Evolutionary conservation across 2,329 filamentous ascomycete species (phyloP), one percentile per base, ranked within the genome.

Genomic region (Sporothrix brunneoviolacea): DNA sequence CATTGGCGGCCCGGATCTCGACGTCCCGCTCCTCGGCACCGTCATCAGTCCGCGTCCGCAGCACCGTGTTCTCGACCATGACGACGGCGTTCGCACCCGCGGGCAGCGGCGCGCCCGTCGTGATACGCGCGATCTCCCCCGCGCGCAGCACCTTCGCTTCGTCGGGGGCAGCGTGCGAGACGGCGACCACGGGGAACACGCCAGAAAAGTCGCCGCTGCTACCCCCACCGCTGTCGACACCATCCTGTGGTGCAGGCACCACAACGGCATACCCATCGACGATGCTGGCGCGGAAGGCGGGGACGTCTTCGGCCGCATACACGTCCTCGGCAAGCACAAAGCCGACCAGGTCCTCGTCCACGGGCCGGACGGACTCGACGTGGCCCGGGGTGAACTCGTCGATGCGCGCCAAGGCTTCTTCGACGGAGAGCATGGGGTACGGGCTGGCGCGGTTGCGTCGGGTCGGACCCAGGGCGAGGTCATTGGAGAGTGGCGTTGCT

Each of bases 221-320:
- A 16, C 10, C 22, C 3, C 22, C 40, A 8, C 35, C 12, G 2
- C 18, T 16, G 2, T 5, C 10, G 12, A 12, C 10, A 10, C 15
- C 27, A 2, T 28, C 12, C 19, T 5, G 22, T 9, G 16, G 6
- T 28, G 21, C 8, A 48, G 77, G 76, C 6, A 81, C 84, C 33
- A 91, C 82, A 0, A 95, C 79, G 3, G 93, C 93, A 62, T 98
- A 98, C 1, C 93, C 93, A 65, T 98, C 93, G 1, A 98, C 93
- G 36, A 96, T 97, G 63, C 91, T 97, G 16, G 93, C 93, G 52
- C 90, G 77, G 68, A 95, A 98, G 0, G 91, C 93, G 0, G 93
- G 93, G 0, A 98, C 93, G 8, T 85, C 81, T 64, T 96, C 91
- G 4, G 70, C 70, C 0, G 93, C 89, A 35, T 74, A 79, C 21